Percentiles rank a stretch among this genome's conserved stretches.
These are phyloP conservation scores for Neocallimastix lanati DNA, from an alignment of 192 early-diverging fungal species.

Conservation along the genomic window DNA sequence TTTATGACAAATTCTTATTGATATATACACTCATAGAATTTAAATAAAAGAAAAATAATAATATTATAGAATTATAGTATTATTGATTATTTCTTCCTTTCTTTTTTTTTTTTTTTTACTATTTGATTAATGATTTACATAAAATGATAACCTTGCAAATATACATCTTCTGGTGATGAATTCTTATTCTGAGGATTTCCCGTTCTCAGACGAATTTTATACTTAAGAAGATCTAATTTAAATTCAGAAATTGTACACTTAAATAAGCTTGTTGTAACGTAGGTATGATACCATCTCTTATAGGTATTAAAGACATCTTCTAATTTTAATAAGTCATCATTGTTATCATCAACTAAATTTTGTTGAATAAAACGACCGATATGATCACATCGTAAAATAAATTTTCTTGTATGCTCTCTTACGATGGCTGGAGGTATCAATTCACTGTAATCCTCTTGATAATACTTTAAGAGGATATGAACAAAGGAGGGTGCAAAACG, in stretches of 20 bases:
- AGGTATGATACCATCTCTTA: background rate
- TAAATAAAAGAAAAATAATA: too few species aligned
- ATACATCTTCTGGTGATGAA: background rate
- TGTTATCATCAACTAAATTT: background rate
- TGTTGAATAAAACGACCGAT: background rate
- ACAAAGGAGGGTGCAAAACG: background rate
- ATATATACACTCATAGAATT: too few species aligned
- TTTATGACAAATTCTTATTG: too few species aligned
- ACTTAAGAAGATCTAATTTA: background rate
- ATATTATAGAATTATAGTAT: too few species aligned
- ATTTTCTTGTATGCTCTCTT: background rate
- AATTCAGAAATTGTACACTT: background rate
- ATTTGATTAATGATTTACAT: too few species aligned
- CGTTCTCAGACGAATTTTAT: background rate
- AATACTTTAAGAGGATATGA: background rate
- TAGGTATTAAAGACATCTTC: background rate
- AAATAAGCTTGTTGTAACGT: background rate
- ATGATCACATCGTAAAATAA: background rate
- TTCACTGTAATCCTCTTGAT: background rate
- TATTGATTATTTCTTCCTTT: too few species aligned
- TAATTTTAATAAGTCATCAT: background rate
- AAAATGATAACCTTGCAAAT: background rate
- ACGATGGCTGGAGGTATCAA: background rate
- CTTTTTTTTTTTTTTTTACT: too few species aligned
- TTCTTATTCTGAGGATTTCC: background rate